Percentiles rank a stretch among this genome's conserved stretches.
These are phyloP conservation scores for Ephemerocybe angulata DNA, from an alignment of 768 basidiomycete genomes.

Conservation along the genomic window DNA sequence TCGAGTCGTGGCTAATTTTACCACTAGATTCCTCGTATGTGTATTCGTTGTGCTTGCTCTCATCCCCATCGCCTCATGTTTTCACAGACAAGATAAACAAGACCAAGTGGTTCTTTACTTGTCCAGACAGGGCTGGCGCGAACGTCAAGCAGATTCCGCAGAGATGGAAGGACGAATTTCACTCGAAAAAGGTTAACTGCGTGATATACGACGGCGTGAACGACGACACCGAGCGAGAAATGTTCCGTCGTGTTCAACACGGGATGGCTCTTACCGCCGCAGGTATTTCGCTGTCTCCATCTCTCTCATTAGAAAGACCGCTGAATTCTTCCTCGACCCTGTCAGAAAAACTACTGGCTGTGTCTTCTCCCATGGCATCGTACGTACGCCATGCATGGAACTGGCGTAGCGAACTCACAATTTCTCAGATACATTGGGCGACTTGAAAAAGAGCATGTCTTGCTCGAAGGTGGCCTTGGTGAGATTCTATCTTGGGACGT, in stretches of 20 bases:
- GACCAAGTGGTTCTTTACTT: slow-evolving; percentile 61
- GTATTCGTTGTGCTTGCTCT: neutral
- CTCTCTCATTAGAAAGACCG: neutral
- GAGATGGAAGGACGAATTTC: slow-evolving; percentile 47
- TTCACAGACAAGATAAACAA: slow-evolving; percentile 46
- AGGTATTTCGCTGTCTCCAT: slow-evolving; percentile 37
- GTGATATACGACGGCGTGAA: slow-evolving; percentile 63
- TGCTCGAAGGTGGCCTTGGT: slow-evolving; percentile 55
- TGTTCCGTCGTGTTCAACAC: slow-evolving; percentile 79
- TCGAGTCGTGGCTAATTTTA: neutral
- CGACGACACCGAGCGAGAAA: slow-evolving; percentile 64
- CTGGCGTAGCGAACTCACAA: slow-evolving; percentile 1
- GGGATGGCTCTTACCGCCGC: slow-evolving; percentile 73
- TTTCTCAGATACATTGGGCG: slow-evolving; percentile 51
- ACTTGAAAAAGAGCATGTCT: slow-evolving; percentile 55
- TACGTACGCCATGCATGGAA: slow-evolving; percentile 8
- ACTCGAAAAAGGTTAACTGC: slow-evolving; percentile 56
- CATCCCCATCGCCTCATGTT: neutral
- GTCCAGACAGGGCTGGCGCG: slow-evolving; percentile 40
- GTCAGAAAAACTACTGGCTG: slow-evolving; percentile 75
- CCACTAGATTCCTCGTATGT: slow-evolving; percentile 53
- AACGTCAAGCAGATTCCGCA: slow-evolving; percentile 51
- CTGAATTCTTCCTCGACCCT: neutral
- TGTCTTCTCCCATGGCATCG: slow-evolving; percentile 65
- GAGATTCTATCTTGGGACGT: slow-evolving; percentile 58